A percentile compares a stretch with the other conserved stretches of the same genome.
Evolutionary conservation across 2,329 filamentous ascomycete species (phyloP).

Genomic region (Xylaria sp.): DNA sequence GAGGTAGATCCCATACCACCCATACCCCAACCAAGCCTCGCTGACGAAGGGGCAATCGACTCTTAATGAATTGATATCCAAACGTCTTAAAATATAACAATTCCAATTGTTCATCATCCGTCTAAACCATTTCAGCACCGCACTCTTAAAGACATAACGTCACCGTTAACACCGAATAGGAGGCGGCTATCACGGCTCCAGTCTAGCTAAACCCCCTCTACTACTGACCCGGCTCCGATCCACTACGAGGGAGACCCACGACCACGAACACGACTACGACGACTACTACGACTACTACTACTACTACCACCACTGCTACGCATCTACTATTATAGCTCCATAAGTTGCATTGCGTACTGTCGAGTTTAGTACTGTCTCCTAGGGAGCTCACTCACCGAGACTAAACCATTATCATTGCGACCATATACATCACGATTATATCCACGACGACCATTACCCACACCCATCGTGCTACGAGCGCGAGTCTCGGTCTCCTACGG

Average conservation of each 20-base stretch:
- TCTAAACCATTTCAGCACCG: not conserved
- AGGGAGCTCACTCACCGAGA: not conserved
- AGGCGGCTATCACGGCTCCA: conserved; percentile 21
- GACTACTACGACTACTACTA: not conserved
- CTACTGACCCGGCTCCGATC: not conserved
- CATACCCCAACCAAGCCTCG: conserved; percentile 6
- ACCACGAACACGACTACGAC: not conserved
- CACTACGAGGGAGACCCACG: not conserved
- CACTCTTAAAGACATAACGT: not conserved
- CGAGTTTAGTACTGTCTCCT: not conserved
- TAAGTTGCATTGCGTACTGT: not conserved
- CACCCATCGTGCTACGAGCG: conserved; percentile 17
- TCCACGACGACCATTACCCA: not conserved
- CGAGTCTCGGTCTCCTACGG: not conserved
- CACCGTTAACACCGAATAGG: conserved; percentile 16
- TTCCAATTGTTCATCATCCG: conserved; percentile 9
- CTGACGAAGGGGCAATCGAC: too few species aligned
- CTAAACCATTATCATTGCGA: not conserved
- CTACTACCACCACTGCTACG: not conserved
- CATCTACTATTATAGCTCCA: not conserved
- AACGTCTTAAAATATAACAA: not conserved
- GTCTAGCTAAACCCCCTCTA: not conserved
- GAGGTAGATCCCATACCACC: too few species aligned
- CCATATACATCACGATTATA: not conserved
- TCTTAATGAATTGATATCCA: conserved; percentile 7